These are phyloP conservation scores for Colletotrichum sp. DNA, from an alignment of 2,329 filamentous ascomycete species.

Conservation along the genomic window DNA sequence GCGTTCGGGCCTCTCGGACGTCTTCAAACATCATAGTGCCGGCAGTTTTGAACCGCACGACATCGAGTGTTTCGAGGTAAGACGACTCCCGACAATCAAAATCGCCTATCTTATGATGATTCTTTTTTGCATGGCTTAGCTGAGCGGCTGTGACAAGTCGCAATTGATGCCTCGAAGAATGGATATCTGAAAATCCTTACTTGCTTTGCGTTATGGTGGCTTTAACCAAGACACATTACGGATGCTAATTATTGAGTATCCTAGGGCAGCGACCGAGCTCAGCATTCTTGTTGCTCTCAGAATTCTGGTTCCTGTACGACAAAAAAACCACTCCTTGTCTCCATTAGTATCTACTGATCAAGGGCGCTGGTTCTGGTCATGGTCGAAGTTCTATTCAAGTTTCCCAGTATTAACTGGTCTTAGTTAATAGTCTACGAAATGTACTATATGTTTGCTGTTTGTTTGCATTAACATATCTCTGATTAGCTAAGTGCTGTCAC, in stretches of 20 bases:
- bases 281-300: too few species aligned
- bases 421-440: too few species aligned
- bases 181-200: conserved; percentile 29
- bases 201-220: neutral
- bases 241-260: neutral
- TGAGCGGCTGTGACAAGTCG: conserved; percentile 28
- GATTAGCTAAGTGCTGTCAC: too few species aligned
- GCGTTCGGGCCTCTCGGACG: neutral
- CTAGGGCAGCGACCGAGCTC: neutral
- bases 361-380: too few species aligned
- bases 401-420: too few species aligned
- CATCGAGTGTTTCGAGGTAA: neutral
- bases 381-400: too few species aligned
- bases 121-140: conserved; percentile 37
- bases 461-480: too few species aligned
- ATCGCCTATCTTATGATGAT: conserved; percentile 29
- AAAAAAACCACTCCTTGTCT: too few species aligned
- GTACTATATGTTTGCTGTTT: too few species aligned
- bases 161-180: conserved; percentile 31
- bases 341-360: too few species aligned
- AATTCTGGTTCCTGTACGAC: too few species aligned
- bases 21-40: neutral
- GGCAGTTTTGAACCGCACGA: neutral
- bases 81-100: neutral
- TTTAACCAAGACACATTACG: neutral